Evolutionary conservation across 148 eudicot genomes (phyloP), one percentile per base, ranked within the genome.

Genomic region (Spergularia bocconei): DNA sequence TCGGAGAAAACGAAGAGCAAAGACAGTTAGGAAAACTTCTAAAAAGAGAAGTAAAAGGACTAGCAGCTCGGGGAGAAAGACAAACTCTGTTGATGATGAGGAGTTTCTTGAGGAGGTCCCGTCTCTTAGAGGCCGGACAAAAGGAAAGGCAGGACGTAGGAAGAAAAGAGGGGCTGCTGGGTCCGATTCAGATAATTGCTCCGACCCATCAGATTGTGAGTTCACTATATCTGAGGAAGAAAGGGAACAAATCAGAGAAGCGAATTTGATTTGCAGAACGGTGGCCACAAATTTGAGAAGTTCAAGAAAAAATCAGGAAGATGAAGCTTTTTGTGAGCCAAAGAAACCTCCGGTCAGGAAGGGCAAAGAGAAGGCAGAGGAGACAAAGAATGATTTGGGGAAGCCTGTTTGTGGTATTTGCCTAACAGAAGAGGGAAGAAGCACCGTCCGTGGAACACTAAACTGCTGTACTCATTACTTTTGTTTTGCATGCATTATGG

Each of bases 171-270:
- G 76, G 69, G 38, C 71, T 6, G 69, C 36, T 44, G 78, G 77
- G 77, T 88, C 93, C 52, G 98, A 90, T 80, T 86, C 96, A 7
- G 97, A 94, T 82, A 81, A 74, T 67, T 77, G 85, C 66, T 86
- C 96, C 57, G 92, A 81, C 69, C 77, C 87, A 71, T 88, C 96
- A 56, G 93, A 88, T 79, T 85, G 64, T 44, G 97, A 90, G 56
- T 90, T 83, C 81, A 92, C 97, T 52, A 87, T 90, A n/a, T 95
- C 99, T 25, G 99, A 95, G 75, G 99, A 95, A 87, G 97, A 95
- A 85, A 88, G 88, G 78, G 97, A 95, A 82, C 97, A 95, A 80
- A 69, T 91, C 57, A 80, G 82, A 81, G 97, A 91, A 73, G 97
- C 96, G 51, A 86, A 78, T 68, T 73, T 82, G 78, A 75, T 88